Conservation (phyloP, 192 early-diverging fungal genomes). For the Podila clonocystis region DNA sequence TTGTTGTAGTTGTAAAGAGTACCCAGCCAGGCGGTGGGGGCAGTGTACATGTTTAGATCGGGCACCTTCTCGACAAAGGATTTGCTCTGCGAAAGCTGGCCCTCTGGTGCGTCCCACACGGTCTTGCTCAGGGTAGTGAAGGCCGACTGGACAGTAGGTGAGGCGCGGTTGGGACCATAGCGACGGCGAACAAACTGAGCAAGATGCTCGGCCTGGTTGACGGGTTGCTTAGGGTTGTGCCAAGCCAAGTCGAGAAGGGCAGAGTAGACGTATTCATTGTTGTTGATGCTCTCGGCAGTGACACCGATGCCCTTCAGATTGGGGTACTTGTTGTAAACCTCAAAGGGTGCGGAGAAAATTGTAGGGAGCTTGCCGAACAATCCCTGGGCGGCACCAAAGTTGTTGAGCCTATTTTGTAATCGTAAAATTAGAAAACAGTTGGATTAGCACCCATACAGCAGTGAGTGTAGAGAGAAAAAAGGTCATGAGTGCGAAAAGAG, state of each 20-base stretch:
- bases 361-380: conserved; percentile 20
- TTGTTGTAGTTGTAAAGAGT: conserved; percentile 35
- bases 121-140: conserved; percentile 26
- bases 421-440: neutral
- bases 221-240: conserved; percentile 17
- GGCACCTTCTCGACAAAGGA: conserved; percentile 42
- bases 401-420: conserved; percentile 23
- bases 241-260: conserved; percentile 20
- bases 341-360: conserved; percentile 6
- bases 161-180: conserved; percentile 21
- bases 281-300: conserved; percentile 36
- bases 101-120: conserved; percentile 20
- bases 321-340: conserved; percentile 18
- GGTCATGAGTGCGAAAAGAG: neutral
- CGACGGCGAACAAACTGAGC: conserved; percentile 26
- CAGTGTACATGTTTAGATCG: conserved; percentile 19
- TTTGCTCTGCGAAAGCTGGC: conserved; percentile 18
- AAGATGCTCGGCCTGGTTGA: conserved; percentile 14
- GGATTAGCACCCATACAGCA: neutral
- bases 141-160: conserved; percentile 15
- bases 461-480: no score
- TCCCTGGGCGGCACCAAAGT: conserved; percentile 41
- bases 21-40: conserved; percentile 13
- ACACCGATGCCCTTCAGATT: conserved; percentile 33
- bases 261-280: conserved; percentile 43